phyloP scores from a whole-genome alignment of 2,329 filamentous ascomycete species.

The Chaetomium globosum region DNA sequence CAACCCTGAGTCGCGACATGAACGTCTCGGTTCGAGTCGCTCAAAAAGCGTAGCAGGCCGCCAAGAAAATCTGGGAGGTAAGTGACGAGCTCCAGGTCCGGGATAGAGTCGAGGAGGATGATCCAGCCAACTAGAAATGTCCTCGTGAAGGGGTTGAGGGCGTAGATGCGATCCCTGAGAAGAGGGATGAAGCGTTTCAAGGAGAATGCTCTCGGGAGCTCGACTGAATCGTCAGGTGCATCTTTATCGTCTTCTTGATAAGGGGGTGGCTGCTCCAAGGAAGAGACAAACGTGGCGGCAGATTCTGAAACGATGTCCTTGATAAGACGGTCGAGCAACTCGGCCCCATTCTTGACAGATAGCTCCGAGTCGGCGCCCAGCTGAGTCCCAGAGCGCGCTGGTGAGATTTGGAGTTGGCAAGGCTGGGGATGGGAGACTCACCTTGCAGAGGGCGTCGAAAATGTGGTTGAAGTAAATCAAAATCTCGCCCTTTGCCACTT shows the following conservation, averaged over 20 bases:
- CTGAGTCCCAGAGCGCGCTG: slow-evolving; percentile 50
- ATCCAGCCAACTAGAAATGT: slow-evolving; percentile 98
- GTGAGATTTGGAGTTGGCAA: slow-evolving; percentile 21
- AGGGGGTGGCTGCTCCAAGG: slow-evolving; percentile 66
- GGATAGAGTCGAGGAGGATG: slow-evolving; percentile 90
- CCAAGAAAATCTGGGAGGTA: slow-evolving; percentile 90
- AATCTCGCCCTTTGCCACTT: slow-evolving; percentile 97
- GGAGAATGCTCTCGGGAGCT: slow-evolving; percentile 84
- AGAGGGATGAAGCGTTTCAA: slow-evolving; percentile 88
- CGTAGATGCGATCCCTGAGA: slow-evolving; percentile 89
- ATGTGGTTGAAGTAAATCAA: slow-evolving; percentile 97
- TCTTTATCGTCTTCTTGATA: slow-evolving; percentile 52
- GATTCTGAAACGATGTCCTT: slow-evolving; percentile 97
- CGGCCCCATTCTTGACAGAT: slow-evolving; percentile 96
- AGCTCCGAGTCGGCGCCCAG: slow-evolving; percentile 93
- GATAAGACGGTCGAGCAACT: slow-evolving; percentile 88
- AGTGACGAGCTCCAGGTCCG: slow-evolving; percentile 90
- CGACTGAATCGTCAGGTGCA: slow-evolving; percentile 47
- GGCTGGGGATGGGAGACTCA: slow-evolving; percentile 45
- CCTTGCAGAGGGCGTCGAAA: slow-evolving; percentile 96
- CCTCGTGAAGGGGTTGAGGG: slow-evolving; percentile 90
- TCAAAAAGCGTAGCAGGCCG: slow-evolving; percentile 87
- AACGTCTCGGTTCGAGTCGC: slow-evolving; percentile 90
- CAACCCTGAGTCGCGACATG: slow-evolving; percentile 88
- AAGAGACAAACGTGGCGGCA: slow-evolving; percentile 89